phyloP scores from a whole-genome alignment of 83 land plant genomes.

The Diphasiastrum complanatum region DNA sequence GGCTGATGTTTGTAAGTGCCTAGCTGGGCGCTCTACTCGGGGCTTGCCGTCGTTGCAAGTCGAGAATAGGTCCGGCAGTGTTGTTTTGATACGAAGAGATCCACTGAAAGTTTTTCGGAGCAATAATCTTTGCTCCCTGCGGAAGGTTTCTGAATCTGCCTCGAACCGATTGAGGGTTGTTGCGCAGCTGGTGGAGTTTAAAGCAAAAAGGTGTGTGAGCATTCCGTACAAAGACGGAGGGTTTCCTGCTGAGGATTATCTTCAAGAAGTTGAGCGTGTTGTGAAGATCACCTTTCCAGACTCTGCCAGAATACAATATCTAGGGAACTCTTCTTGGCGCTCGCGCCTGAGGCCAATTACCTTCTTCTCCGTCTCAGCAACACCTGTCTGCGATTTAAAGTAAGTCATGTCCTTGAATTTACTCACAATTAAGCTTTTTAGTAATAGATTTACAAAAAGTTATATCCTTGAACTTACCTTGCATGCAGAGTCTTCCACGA shows the following conservation, averaged over 20 bases:
- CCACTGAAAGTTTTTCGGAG: too few relatives aligned
- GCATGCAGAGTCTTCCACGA: slow-evolving; percentile 37
- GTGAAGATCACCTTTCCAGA: slow-evolving; percentile 43
- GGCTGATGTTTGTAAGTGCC: too few relatives aligned
- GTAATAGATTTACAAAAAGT: not conserved
- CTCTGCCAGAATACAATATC: slow-evolving; percentile 31
- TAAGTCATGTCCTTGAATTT: slow-evolving; percentile 10
- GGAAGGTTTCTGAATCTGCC: too few relatives aligned
- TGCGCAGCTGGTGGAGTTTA: slow-evolving; percentile 29
- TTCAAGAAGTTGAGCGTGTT: slow-evolving; percentile 38
- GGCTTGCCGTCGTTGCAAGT: too few relatives aligned
- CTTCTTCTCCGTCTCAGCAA: slow-evolving; percentile 34
- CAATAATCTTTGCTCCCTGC: too few relatives aligned
- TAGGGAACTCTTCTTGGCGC: slow-evolving; percentile 35
- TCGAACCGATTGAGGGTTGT: not conserved
- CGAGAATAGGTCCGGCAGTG: too few relatives aligned
- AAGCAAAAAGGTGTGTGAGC: slow-evolving; percentile 31
- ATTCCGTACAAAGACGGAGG: slow-evolving; percentile 26
- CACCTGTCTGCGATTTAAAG: slow-evolving; percentile 34
- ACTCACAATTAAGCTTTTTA: not conserved
- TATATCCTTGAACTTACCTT: not conserved
- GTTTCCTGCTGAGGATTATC: slow-evolving; percentile 25
- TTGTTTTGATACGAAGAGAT: too few relatives aligned
- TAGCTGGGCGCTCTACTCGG: too few relatives aligned
- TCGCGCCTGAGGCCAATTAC: slow-evolving; percentile 32